These are phyloP conservation scores for Daucus carota DNA, from an alignment of 129 eudicot genomes.

Conservation along the genomic window DH1_v3.0 NC_030384.2:14382501-14383000, in stretches of 20 bases:
- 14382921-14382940: constrained; percentile 17
- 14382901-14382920: constrained; percentile 6
- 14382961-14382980: constrained; percentile 9
- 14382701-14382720: neutral
- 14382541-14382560: neutral
- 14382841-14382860: constrained; percentile 8
- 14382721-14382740: neutral
- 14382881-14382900: constrained; percentile 6
- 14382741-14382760: neutral
- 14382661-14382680: constrained; percentile 30
- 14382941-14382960: constrained; percentile 6
- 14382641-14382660: constrained; percentile 22
- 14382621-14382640: constrained; percentile 43
- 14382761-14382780: constrained; percentile 14
- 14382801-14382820: constrained; percentile 23
- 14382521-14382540: neutral
- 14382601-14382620: constrained; percentile 21
- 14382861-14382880: constrained; percentile 18
- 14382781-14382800: constrained; percentile 15
- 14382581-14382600: constrained; percentile 30
- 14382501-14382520: neutral
- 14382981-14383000: constrained; percentile 8
- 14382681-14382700: neutral
- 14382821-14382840: constrained; percentile 13
- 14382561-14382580: constrained; percentile 26